Evolutionary conservation across 805 yeast genomes (phyloP), one percentile per base, ranked within the genome.

Genomic region (Candida pseudofarinosa): DNA sequence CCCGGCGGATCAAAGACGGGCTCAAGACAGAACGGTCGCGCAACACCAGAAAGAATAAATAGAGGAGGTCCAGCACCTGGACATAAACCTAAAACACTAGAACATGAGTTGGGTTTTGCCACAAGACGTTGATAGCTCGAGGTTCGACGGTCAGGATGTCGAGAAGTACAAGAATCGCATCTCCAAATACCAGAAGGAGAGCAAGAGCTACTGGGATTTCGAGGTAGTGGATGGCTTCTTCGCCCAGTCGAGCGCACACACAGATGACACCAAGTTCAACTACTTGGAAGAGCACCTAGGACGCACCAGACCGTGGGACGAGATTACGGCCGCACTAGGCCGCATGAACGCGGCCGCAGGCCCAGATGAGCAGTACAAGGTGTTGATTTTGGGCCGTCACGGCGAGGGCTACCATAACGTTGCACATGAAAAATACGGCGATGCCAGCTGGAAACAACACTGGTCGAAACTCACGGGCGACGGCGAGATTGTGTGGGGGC

Each of bases 331-430:
- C 2, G 49, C 62, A n/a, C 52, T 77, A 14, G 45, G 56, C 4
- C 48, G 55, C n/a, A 59, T 77, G 50, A 75, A 74, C 45, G 50
- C 44, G 1, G 34, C 44, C 5, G 52, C 65, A 28, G 49, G 45
- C 4, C 35, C 35, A 1, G 54, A 63, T 41, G 65, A 52, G n/a
- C 42, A 46, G 4, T 77, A 74, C 56, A 77, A 76, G 53, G 51
- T 77, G 8, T 55, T 77, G 33, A 69, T 69, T 45, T 60, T 75
- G 30, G 79, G 76, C 4, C 65, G 81, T 40, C 81, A 77, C 47
- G 81, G 80, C 3, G 77, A 77, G 47, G 81, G 81, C 1, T 74
- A 51, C 52, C 81, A 77, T 51, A 77, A 77, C 50, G 53, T 63
- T 42, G 78, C 76, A 19, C 73, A 73, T 49, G 39, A 60, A 14